These are phyloP conservation scores for Schoenoplectus tabernaemontani DNA, from an alignment of 202 grass and related monocot genomes.

Conservation along the genomic window DNA sequence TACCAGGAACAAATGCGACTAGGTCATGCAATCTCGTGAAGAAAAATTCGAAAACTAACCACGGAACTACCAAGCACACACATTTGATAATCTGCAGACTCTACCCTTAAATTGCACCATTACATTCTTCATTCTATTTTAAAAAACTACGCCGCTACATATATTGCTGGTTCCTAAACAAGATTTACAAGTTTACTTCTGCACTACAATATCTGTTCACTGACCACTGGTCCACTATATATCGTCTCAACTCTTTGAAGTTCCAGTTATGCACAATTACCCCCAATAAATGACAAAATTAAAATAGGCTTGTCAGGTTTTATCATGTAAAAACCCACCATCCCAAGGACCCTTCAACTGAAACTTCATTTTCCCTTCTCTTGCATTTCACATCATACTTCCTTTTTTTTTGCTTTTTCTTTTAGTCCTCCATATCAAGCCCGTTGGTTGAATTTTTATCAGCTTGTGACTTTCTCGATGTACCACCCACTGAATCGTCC, in stretches of 20 bases:
- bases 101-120: background rate
- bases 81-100: background rate
- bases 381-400: background rate
- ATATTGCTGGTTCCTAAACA: background rate
- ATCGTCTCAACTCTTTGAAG: background rate
- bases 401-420: background rate
- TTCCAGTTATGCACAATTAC: background rate
- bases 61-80: background rate
- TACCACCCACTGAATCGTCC: slow-evolving; percentile 19
- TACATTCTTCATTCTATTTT: background rate
- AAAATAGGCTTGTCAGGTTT: background rate
- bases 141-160: background rate
- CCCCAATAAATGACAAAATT: background rate
- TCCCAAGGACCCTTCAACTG: background rate
- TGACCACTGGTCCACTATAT: background rate
- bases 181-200: background rate
- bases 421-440: slow-evolving; percentile 3
- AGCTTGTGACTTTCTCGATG: slow-evolving; percentile 10
- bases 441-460: background rate
- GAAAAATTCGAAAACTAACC: background rate
- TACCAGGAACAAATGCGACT: background rate
- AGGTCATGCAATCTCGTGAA: background rate
- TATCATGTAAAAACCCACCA: background rate
- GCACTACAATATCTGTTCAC: background rate
- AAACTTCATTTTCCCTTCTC: background rate